A percentile compares a stretch with the other conserved stretches of the same genome.
Evolutionary conservation across 1,139 yeast genomes (phyloP).

Genomic region (Martiniozyma asiatica): DNA sequence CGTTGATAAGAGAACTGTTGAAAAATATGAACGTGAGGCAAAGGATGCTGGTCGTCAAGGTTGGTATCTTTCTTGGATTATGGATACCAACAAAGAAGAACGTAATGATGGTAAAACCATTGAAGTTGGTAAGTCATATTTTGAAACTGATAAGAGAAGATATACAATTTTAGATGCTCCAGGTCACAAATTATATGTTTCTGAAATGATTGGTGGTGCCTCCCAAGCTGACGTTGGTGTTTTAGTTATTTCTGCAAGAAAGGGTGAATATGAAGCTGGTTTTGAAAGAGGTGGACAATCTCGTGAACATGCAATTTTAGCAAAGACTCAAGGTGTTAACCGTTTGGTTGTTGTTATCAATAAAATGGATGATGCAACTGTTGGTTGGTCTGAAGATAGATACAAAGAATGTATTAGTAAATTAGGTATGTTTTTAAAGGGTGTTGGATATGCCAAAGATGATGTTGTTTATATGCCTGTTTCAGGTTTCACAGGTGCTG

Average conservation of each 20-base stretch:
- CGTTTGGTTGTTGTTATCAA: conserved; percentile 86
- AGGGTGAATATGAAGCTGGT: conserved; percentile 98
- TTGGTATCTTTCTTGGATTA: conserved; percentile 98
- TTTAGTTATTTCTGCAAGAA: conserved; percentile 92
- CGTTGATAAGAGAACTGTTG: conserved; percentile 98
- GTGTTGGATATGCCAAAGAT: conserved; percentile 80
- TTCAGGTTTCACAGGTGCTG: conserved; percentile 95
- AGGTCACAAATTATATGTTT: conserved; percentile 97
- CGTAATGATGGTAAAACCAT: conserved; percentile 98
- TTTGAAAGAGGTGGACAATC: conserved; percentile 99
- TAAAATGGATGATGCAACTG: conserved; percentile 99
- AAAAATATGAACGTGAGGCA: conserved; percentile 95
- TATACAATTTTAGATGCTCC: conserved; percentile 98
- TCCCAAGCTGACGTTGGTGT: conserved; percentile 98
- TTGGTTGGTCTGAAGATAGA: conserved; percentile 89
- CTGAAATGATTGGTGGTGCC: conserved; percentile 99
- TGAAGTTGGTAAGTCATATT: conserved; percentile 95
- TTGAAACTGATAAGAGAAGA: conserved; percentile 95
- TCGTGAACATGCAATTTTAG: conserved; percentile 94
- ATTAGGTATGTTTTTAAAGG: conserved; percentile 66
- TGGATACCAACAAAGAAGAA: conserved; percentile 98
- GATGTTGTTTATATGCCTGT: conserved; percentile 93
- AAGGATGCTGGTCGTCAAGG: conserved; percentile 99
- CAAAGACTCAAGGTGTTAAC: conserved; percentile 97
- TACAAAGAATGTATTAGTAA: conserved; percentile 90